Evolutionary conservation across 2,329 filamentous ascomycete genomes (phyloP).

Genomic region (Rutstroemia sydowiana): DNA sequence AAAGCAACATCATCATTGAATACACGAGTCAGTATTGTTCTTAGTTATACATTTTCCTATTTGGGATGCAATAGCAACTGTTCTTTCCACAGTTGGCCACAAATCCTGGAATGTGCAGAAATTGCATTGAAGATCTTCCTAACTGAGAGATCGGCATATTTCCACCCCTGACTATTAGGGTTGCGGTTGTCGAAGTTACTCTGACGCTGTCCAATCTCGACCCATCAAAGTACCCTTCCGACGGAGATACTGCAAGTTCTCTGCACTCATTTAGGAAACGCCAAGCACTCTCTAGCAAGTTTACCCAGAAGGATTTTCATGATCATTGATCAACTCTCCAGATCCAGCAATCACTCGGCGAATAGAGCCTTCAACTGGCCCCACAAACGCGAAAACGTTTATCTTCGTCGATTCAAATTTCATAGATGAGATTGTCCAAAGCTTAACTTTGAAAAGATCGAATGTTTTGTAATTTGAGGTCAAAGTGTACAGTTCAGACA

Average conservation of each 20-base stretch:
- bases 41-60: not conserved
- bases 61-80: not conserved
- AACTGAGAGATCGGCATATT: slow-evolving; percentile 6
- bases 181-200: slow-evolving; percentile 1
- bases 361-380: not conserved
- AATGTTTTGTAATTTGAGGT: not conserved
- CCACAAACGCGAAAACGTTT: not conserved
- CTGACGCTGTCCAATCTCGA: slow-evolving; percentile 1
- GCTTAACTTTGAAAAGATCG: too few relatives aligned
- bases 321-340: not conserved
- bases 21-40: slow-evolving; percentile 1
- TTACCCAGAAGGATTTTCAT: slow-evolving; percentile 1
- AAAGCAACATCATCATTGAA: not conserved
- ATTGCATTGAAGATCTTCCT: slow-evolving; percentile 10
- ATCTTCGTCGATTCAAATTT: too few relatives aligned
- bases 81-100: slow-evolving; percentile 3
- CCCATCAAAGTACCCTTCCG: slow-evolving; percentile 2
- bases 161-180: not conserved
- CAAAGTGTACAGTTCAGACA: not conserved
- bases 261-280: not conserved
- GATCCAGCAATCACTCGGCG: not conserved
- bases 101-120: slow-evolving; percentile 1
- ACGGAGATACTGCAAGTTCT: slow-evolving; percentile 7
- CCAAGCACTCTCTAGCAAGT: not conserved
- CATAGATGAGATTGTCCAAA: not conserved